Evolutionary conservation across 176 grass and related monocot species (phyloP), one percentile per base, ranked within the genome.

Genomic region (Microstegium vimineum): DNA sequence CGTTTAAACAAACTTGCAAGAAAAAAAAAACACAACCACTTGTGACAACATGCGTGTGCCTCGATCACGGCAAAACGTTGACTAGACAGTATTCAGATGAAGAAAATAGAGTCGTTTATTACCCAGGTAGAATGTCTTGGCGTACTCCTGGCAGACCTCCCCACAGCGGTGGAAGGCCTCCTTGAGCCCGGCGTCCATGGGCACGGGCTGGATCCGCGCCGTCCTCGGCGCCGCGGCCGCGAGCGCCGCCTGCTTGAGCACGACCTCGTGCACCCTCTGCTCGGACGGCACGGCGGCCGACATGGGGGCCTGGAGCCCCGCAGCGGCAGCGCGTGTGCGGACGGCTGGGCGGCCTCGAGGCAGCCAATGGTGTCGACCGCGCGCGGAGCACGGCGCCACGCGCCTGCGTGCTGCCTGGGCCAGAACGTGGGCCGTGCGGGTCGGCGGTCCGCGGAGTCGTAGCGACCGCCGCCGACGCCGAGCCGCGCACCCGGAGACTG

Each of bases 41-140:
- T 59, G 56, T 59, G 56, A 59, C 56, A n/a, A 25, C 25, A 6
- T 5, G 10, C 68, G 47, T 47, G 73, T 38, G 57, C 52, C 74
- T 76, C 54, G 74, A 60, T 10, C 26, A 30, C 4, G 4, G 52
- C n/a, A 18, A 47, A 62, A 63, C 8, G 13, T 18, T n/a, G n/a
- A n/a, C n/a, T 12, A 20, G 20, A 42, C 14, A 23, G 1, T 74
- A 30, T 56, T 74, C 27, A 49, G 45, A 49, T 49, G 45, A 49
- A 17, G 15, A 59, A 43, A 49, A 36, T n/a, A 4, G 10, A 1
- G 12, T 36, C 30, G 10, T 80, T 87, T 59, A n/a, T n/a, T n/a
- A 97, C 94, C 94, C 13, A 95, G 40, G 88, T 98, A 98, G 90
- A 95, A 98, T 6, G 95, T 98, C 88, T 98, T 98, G 37, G 92